A percentile compares a stretch with the other conserved stretches of the same genome.
These are phyloP conservation scores for Eutypella sp. DNA, from an alignment of 2,329 filamentous ascomycete genomes.

Conservation along the genomic window DNA sequence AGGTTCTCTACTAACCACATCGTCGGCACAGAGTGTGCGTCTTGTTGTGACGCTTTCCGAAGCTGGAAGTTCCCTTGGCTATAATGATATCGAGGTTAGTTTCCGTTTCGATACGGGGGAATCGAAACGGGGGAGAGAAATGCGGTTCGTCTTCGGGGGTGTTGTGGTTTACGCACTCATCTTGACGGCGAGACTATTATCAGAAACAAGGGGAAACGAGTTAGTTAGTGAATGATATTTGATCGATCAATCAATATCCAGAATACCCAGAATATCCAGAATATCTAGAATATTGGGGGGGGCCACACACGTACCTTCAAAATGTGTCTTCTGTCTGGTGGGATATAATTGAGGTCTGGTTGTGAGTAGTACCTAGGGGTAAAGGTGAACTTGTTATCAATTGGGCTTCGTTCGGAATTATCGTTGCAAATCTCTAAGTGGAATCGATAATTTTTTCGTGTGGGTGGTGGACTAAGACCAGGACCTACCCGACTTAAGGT, in stretches of 20 bases:
- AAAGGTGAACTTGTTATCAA: no score
- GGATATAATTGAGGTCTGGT: neutral
- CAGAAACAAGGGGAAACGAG: conserved; percentile 1
- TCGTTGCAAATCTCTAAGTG: neutral
- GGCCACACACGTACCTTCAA: neutral
- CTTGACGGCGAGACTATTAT: conserved; percentile 25
- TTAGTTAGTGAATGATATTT: conserved; percentile 14
- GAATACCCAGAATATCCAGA: no score
- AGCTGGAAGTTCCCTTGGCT: conserved; percentile 34
- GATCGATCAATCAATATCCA: no score
- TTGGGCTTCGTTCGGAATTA: neutral
- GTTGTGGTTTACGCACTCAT: conserved; percentile 29
- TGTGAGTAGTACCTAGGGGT: no score
- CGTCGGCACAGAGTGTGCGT: conserved; percentile 97
- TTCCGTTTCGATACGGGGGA: conserved; percentile 8
- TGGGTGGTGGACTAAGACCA: neutral
- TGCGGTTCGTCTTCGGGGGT: conserved; percentile 5
- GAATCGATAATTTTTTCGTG: conserved; percentile 1
- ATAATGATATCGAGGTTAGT: conserved; percentile 22
- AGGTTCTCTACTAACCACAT: conserved; percentile 68
- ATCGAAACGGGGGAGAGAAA: no score
- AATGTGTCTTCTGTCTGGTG: neutral
- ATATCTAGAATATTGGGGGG: no score
- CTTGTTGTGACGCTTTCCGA: conserved; percentile 78
- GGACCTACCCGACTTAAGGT: no score